Evolutionary conservation across 441 rosid species (phyloP).

Genomic region (Croton laevigatus): DNA sequence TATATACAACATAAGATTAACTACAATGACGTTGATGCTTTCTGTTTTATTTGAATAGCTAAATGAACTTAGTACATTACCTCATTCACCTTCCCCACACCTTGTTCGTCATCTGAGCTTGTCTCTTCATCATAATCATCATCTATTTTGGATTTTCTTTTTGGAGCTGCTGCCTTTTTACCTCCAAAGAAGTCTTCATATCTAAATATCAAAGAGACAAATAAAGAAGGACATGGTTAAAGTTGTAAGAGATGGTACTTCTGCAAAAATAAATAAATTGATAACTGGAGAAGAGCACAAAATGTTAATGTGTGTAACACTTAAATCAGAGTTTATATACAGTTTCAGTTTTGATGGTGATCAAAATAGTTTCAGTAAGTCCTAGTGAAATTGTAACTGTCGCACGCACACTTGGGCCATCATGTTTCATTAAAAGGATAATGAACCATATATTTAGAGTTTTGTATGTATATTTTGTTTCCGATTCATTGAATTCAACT

Average conservation of each 20-base stretch:
- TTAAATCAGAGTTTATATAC: background rate
- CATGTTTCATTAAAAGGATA: background rate
- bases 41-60: background rate
- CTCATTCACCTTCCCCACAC: constrained; percentile 29
- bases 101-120: constrained; percentile 42
- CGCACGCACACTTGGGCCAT: background rate
- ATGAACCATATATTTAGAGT: background rate
- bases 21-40: background rate
- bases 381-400: background rate
- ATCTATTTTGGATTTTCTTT: constrained; percentile 28
- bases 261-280: background rate
- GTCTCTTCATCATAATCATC: constrained; percentile 36
- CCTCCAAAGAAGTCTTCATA: constrained; percentile 75
- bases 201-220: constrained; percentile 34
- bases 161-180: constrained; percentile 38
- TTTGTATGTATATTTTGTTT: background rate
- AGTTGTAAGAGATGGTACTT: background rate
- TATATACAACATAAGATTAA: background rate
- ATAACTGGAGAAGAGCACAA: background rate
- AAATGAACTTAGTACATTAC: constrained; percentile 26
- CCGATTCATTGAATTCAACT: background rate
- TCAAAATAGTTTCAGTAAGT: background rate
- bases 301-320: background rate
- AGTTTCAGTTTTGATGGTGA: background rate
- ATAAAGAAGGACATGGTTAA: background rate